Evolutionary conservation across 179 eudicot species (phyloP), one percentile per base, ranked within the genome.

Genomic region (Spergularia azorica): DNA sequence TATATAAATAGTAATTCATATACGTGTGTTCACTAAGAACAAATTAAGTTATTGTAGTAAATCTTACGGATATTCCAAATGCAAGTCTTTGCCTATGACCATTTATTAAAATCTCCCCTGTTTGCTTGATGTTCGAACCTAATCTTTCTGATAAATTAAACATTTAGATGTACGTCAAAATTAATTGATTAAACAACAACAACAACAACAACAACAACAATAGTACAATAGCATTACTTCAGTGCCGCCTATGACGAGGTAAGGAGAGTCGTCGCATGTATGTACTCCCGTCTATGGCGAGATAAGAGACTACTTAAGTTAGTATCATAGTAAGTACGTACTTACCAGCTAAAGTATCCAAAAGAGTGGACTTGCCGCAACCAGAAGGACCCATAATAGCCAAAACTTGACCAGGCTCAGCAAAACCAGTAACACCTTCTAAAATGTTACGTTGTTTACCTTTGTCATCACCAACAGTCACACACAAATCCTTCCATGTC

Each of bases 321-420:
- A 3, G 39, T 36, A 36, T 36, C 2, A 0, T 0, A 0, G 32
- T 36, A 36, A 0, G 39, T 36, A 39, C 0, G 21, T 38, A 5
- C 9, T 85, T 75, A 18, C 96, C 96, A 11, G 93, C 96, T 73
- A 89, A 78, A 65, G 92, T 89, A 80, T 91, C 96, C 65, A 90
- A 88, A 73, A 90, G 89, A 0, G 95, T 90, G 13, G 95, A 90
- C 71, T 90, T 90, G 11, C 92, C 95, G n/a, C 90, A 91, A 9
- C 95, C 95, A 79, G 91, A 87, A 18, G 95, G 95, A 68, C 95
- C 95, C 89, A 90, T 83, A 64, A 90, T 84, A 76, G 92, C 95
- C 86, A 89, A 79, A 16, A 90, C 74, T 59, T 89, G 88, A 15
- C 89, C 90, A 60, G 87, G 84, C 79, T 83, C 21, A 62, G 91